Conservation (phyloP, 768 basidiomycete genomes). For the Rhizopogon vesiculosus region DNA sequence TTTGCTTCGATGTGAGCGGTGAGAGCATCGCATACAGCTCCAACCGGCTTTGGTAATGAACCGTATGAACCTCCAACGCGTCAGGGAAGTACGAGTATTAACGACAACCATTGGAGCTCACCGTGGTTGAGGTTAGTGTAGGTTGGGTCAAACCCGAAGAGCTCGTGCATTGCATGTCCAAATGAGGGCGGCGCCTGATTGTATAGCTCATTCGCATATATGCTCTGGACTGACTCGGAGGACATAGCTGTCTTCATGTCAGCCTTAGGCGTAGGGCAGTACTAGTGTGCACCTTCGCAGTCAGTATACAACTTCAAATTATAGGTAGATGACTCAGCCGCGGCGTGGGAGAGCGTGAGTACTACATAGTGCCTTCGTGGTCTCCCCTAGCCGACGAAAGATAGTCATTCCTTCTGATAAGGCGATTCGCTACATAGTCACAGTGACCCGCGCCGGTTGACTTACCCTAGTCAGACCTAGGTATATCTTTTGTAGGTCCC, state of each 20-base stretch:
- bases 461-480: too few species aligned
- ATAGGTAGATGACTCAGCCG: too few species aligned
- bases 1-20: conserved; percentile 42
- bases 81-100: conserved; percentile 10
- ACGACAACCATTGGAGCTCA: conserved; percentile 16
- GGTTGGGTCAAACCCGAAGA: conserved; percentile 22
- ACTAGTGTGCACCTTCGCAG: too few species aligned
- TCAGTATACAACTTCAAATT: too few species aligned
- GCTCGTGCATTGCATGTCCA: conserved; percentile 43
- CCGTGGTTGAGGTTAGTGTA: conserved; percentile 68
- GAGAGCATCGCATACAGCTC: conserved; percentile 36
- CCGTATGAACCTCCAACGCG: conserved; percentile 52
- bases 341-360: too few species aligned
- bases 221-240: background rate
- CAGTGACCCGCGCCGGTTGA: too few species aligned
- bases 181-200: conserved; percentile 37
- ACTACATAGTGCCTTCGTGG: too few species aligned
- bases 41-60: conserved; percentile 49
- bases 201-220: conserved; percentile 14
- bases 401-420: too few species aligned
- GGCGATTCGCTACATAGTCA: too few species aligned
- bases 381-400: too few species aligned
- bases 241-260: background rate
- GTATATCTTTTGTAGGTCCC: conserved; percentile 55
- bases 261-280: background rate